Conservation (phyloP, 2,329 filamentous ascomycete genomes). For the Hymenoscyphus fraxineus region DNA sequence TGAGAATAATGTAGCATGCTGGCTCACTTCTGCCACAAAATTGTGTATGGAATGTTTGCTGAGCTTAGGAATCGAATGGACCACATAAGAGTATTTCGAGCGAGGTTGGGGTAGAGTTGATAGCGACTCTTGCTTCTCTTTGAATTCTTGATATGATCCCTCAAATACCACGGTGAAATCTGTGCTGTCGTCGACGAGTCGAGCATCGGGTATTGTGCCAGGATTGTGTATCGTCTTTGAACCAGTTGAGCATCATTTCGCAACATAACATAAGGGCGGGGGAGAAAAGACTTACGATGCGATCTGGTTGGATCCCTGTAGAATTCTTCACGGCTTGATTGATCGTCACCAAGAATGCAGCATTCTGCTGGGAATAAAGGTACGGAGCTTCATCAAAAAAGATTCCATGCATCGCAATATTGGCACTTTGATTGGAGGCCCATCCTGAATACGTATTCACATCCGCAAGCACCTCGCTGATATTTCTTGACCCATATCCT, state of each 20-base stretch:
- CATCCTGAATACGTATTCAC: conserved; percentile 38
- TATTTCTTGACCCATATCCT: conserved; percentile 31
- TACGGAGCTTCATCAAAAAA: conserved; percentile 19
- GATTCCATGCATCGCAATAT: conserved; percentile 15
- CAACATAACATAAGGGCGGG: neutral
- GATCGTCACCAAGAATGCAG: neutral
- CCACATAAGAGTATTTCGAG: neutral
- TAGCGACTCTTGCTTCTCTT: neutral
- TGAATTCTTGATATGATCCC: conserved; percentile 6
- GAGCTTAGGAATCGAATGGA: conserved; percentile 3
- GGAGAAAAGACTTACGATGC: neutral
- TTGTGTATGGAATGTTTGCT: conserved; percentile 2
- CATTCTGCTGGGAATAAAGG: neutral
- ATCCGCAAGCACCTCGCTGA: conserved; percentile 34
- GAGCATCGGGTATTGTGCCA: conserved; percentile 6
- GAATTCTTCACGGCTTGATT: neutral
- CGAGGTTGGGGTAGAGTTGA: neutral
- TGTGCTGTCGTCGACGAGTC: neutral
- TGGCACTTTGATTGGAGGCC: conserved; percentile 13
- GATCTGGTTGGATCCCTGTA: conserved; percentile 1
- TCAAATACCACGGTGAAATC: conserved; percentile 10
- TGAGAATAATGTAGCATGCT: neutral
- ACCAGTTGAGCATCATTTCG: neutral
- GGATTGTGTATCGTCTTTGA: conserved; percentile 12
- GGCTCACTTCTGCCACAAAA: neutral